Conservation (phyloP, 192 early-diverging fungal species). For the Linnemannia schmuckeri region DNA sequence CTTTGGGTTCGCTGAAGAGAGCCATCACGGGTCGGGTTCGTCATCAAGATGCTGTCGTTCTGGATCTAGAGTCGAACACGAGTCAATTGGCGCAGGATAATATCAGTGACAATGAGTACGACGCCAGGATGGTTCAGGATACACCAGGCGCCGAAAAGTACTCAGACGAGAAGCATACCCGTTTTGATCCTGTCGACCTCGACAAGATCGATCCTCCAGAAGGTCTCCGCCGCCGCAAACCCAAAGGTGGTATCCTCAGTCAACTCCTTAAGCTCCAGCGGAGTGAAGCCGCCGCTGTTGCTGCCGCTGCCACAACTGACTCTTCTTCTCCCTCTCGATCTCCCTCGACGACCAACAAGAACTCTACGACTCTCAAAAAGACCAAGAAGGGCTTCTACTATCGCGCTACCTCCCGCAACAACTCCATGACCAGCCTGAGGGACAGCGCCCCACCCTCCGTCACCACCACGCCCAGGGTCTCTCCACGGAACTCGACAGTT, state of each 20-base stretch:
- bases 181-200: not conserved
- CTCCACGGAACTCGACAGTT: constrained; percentile 31
- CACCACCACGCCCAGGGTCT: constrained; percentile 29
- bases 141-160: not conserved
- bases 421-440: constrained; percentile 19
- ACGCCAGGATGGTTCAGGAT: not conserved
- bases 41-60: not conserved
- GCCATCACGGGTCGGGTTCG: constrained; percentile 13
- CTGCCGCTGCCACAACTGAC: not conserved
- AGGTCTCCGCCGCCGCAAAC: constrained; percentile 20
- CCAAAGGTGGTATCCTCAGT: constrained; percentile 49
- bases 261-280: constrained; percentile 47
- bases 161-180: not conserved
- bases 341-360: not conserved
- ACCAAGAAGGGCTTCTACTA: constrained; percentile 38
- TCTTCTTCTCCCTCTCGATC: not conserved
- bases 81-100: not conserved
- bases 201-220: not conserved
- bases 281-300: constrained; percentile 20
- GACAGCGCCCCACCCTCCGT: constrained; percentile 11
- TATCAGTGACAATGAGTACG: not conserved
- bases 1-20: constrained; percentile 22
- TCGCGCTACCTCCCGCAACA: constrained; percentile 35
- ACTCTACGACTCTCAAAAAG: not conserved
- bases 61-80: constrained; percentile 15